Evolutionary conservation across 108 stramenopile species (phyloP).

Genomic region (Cyclotella atomus): DNA sequence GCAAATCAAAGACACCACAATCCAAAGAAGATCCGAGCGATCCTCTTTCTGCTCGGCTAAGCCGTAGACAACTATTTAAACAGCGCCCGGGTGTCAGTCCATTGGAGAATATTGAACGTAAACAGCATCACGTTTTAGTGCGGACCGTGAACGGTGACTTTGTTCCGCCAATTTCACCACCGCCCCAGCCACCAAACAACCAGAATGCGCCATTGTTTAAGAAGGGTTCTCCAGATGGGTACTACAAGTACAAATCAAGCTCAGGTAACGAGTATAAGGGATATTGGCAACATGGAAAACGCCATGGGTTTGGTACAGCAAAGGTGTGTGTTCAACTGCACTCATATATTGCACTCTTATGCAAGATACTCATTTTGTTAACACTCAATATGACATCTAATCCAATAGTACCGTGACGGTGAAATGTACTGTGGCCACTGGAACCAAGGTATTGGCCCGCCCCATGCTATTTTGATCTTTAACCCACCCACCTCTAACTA

Average conservation of each 20-base stretch:
- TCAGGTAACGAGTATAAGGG: constrained; percentile 41
- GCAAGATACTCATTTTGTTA: too few species aligned
- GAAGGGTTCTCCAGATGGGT: constrained; percentile 41
- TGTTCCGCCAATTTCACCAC: constrained; percentile 33
- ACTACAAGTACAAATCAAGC: constrained; percentile 37
- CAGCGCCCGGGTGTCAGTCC: not conserved
- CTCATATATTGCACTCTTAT: too few species aligned
- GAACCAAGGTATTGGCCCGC: constrained; percentile 17
- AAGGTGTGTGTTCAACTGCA: not conserved
- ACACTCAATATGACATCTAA: too few species aligned
- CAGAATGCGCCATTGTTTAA: constrained; percentile 19
- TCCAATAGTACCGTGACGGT: constrained; percentile 38
- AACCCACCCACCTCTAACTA: not conserved
- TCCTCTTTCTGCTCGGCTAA: constrained; percentile 14
- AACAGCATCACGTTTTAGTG: constrained; percentile 21
- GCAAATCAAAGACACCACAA: not conserved
- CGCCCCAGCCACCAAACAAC: constrained; percentile 1
- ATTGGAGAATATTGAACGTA: not conserved
- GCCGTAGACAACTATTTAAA: constrained; percentile 35
- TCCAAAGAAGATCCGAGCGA: not conserved
- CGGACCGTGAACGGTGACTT: constrained; percentile 17
- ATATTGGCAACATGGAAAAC: constrained; percentile 37
- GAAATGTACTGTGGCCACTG: constrained; percentile 44
- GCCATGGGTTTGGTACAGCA: constrained; percentile 41
- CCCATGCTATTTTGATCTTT: not conserved